phyloP scores from a whole-genome alignment of 768 basidiomycete genomes.

The Pleurotus citrinopileatus region DNA sequence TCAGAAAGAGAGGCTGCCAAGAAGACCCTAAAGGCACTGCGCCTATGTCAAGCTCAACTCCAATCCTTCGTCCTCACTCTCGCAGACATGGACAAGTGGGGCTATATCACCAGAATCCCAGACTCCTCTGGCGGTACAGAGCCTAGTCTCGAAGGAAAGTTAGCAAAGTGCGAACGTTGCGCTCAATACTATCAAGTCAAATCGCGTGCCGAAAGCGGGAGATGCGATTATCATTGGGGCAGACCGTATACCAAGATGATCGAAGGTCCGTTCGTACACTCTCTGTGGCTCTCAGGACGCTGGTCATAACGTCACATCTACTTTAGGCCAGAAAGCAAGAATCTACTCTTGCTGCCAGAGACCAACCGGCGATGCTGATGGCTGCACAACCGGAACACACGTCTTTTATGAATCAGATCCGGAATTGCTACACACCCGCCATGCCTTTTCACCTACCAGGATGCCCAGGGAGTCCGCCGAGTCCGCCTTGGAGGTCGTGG shows the following conservation, averaged over 20 bases:
- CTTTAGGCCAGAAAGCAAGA: slow-evolving; percentile 63
- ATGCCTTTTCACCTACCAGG: slow-evolving; percentile 61
- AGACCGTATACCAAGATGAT: slow-evolving; percentile 56
- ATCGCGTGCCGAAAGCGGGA: slow-evolving; percentile 46
- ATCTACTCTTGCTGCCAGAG: slow-evolving; percentile 80
- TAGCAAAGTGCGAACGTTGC: slow-evolving; percentile 80
- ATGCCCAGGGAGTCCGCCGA: slow-evolving; percentile 18
- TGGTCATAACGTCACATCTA: slow-evolving; percentile 8
- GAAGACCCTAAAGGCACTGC: slow-evolving; percentile 50
- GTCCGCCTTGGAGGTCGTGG: slow-evolving; percentile 69
- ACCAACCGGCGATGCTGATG: slow-evolving; percentile 52
- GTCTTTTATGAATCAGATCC: slow-evolving; percentile 83
- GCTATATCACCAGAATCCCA: slow-evolving; percentile 72
- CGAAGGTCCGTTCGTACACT: slow-evolving; percentile 49
- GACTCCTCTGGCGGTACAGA: slow-evolving; percentile 58
- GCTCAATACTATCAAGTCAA: slow-evolving; percentile 65
- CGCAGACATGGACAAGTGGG: slow-evolving; percentile 60
- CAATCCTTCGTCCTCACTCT: slow-evolving; percentile 56
- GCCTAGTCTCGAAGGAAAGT: slow-evolving; percentile 60
- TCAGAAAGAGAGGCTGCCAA: slow-evolving; percentile 50
- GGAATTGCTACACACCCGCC: slow-evolving; percentile 66
- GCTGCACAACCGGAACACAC: slow-evolving; percentile 80
- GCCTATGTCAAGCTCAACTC: slow-evolving; percentile 50
- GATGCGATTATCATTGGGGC: slow-evolving; percentile 87
- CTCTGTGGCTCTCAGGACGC: neutral